Evolutionary conservation across 2,329 filamentous ascomycete genomes (phyloP).

Genomic region (Madurella fahalii): DNA sequence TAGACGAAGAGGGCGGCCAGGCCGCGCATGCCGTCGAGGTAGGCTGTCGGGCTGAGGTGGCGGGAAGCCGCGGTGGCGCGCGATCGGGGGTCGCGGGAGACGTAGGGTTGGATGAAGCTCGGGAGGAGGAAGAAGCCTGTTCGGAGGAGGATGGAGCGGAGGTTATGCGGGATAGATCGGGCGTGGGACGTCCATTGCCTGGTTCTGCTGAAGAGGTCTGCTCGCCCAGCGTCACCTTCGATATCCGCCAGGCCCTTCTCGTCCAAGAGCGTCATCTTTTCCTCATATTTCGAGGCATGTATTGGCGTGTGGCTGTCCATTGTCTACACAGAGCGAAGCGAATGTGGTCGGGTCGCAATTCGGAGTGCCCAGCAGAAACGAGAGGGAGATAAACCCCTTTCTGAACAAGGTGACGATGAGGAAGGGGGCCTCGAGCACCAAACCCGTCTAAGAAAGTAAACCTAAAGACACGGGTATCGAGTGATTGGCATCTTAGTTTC

Average conservation of each 20-base stretch:
- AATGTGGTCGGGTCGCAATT: no score
- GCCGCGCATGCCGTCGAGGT: slow-evolving; percentile 56
- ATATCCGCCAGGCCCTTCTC: slow-evolving; percentile 41
- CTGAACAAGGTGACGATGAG: no score
- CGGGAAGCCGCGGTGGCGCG: neutral
- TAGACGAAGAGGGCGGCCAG: slow-evolving; percentile 53
- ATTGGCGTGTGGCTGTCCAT: slow-evolving; percentile 41
- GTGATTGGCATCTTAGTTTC: no score
- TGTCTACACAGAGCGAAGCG: slow-evolving; percentile 24
- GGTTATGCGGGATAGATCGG: neutral
- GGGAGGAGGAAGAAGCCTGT: slow-evolving; percentile 46
- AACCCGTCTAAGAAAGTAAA: no score
- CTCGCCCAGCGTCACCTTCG: slow-evolving; percentile 39
- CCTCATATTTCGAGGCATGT: slow-evolving; percentile 38
- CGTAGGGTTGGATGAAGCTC: slow-evolving; percentile 47
- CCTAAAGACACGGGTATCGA: no score
- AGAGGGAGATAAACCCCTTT: no score
- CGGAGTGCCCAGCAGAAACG: no score
- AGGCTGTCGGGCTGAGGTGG: slow-evolving; percentile 49
- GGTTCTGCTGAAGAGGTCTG: slow-evolving; percentile 33
- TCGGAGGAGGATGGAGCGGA: slow-evolving; percentile 34
- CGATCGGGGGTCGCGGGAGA: slow-evolving; percentile 17
- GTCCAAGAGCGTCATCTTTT: slow-evolving; percentile 44
- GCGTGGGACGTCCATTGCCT: slow-evolving; percentile 9
- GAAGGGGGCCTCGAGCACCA: no score